A percentile compares a stretch with the other conserved stretches of the same genome.
Evolutionary conservation across 2,329 filamentous ascomycete species (phyloP).

Genomic region (Elsinoe arachidis): DNA sequence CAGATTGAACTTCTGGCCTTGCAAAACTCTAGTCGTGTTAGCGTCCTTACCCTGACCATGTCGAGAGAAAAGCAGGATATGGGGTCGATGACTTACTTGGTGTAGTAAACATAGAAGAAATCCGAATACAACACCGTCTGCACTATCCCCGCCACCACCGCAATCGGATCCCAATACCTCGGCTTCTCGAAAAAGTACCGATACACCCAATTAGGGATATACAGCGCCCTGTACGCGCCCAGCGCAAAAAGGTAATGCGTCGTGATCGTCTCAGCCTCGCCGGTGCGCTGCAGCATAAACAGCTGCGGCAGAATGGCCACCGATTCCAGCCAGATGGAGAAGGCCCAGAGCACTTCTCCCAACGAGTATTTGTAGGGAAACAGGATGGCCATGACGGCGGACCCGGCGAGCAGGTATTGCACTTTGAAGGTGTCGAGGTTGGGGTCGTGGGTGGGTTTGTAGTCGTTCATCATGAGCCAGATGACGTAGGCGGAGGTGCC

Average conservation of each 20-base stretch:
- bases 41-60: not conserved
- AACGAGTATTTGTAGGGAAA: slow-evolving; percentile 75
- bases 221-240: slow-evolving; percentile 81
- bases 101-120: slow-evolving; percentile 99
- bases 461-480: slow-evolving; percentile 95
- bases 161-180: slow-evolving; percentile 61
- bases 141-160: slow-evolving; percentile 77
- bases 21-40: slow-evolving; percentile 35
- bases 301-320: slow-evolving; percentile 95
- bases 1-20: slow-evolving; percentile 47
- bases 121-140: slow-evolving; percentile 96
- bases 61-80: not conserved
- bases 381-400: slow-evolving; percentile 67
- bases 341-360: slow-evolving; percentile 85
- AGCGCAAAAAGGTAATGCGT: slow-evolving; percentile 95
- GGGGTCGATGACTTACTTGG: slow-evolving; percentile 59
- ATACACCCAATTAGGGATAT: slow-evolving; percentile 98
- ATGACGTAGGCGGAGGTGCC: slow-evolving; percentile 83
- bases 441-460: slow-evolving; percentile 94
- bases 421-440: slow-evolving; percentile 97
- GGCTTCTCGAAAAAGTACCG: slow-evolving; percentile 66
- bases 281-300: slow-evolving; percentile 95
- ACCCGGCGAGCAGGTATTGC: slow-evolving; percentile 80
- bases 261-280: slow-evolving; percentile 98
- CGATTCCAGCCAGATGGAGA: slow-evolving; percentile 95